phyloP scores from a whole-genome alignment of 2,329 filamentous ascomycete genomes.

The Zelopaecilomyces penicillatus region DNA sequence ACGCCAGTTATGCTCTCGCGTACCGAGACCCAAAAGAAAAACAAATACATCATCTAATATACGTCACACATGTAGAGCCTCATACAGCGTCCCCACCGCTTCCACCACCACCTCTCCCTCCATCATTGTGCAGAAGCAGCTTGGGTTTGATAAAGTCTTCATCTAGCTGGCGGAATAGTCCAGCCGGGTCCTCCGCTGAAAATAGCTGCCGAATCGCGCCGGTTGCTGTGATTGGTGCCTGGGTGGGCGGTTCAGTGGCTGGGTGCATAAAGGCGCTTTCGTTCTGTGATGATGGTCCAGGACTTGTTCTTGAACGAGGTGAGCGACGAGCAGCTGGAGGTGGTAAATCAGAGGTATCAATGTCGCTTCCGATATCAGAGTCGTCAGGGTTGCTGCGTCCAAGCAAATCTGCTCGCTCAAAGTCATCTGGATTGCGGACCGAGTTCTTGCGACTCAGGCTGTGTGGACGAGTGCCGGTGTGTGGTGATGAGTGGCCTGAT shows the following conservation, averaged over 20 bases:
- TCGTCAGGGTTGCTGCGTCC: conserved; percentile 41
- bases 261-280: conserved; percentile 24
- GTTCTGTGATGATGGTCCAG: conserved; percentile 16
- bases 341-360: conserved; percentile 58
- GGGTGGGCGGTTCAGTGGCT: conserved; percentile 18
- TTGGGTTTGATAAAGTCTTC: conserved; percentile 95
- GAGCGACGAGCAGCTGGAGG: conserved; percentile 48
- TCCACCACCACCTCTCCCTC: conserved; percentile 17
- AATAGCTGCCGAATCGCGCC: conserved; percentile 75
- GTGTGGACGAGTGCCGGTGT: conserved; percentile 30
- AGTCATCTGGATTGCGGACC: conserved; percentile 34
- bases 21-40: neutral
- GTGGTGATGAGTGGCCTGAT: conserved; percentile 45
- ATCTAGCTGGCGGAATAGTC: conserved; percentile 84
- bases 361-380: conserved; percentile 54
- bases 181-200: conserved; percentile 78
- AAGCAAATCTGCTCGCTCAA: conserved; percentile 50
- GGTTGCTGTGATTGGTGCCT: conserved; percentile 55
- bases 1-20: neutral
- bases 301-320: conserved; percentile 23
- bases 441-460: conserved; percentile 48
- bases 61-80: conserved; percentile 1
- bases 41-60: neutral
- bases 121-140: conserved; percentile 67
- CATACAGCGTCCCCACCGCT: conserved; percentile 14